Evolutionary conservation across 331 rosid species (phyloP), one percentile per base, ranked within the genome.

Genomic region (Telfairia occidentalis): DNA sequence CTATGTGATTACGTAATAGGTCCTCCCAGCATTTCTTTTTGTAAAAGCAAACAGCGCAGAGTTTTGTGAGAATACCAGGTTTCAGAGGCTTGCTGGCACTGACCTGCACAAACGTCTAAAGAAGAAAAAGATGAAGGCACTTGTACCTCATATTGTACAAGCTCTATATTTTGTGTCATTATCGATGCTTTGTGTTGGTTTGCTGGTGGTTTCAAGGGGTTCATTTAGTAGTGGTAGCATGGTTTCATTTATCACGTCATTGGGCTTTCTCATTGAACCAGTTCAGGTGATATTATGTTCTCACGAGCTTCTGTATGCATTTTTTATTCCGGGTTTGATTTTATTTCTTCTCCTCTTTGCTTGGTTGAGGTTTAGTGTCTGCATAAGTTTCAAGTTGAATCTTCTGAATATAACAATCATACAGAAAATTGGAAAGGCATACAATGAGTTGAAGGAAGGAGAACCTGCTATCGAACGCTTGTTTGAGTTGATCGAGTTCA

Each of bases 401-500:
- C 85, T 85, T 88, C 85, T 86, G 83, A 87, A 84, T 77, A 58
- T 86, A 82, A 84, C 85, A 81, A 85, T 90, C 76, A 37, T n/a
- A 82, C 96, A 93, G 98, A 93, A 89, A 81, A 83, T 89, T 67
- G 98, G 94, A 79, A 91, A 88, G 82, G 94, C 97, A 77, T 93
- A 90, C 85, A 89, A 93, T 80, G 98, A 93, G 74, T 83, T 86
- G 89, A 89, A 85, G 85, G 92, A 89, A 84, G 98, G 96, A 80
- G 96, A 93, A 85, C 97, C 97, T 40, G 92, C 96, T 18, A 82
- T 87, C 34, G 94, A 90, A 76, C 97, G 98, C 78, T 55, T 93
- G 83, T 59, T 86, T 84, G 89, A 88, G 69, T 76, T 91, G 82
- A 88, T 84, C 50, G 85, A 50, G 81, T 82, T 86, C 85, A 78